Conservation (phyloP, 2,329 filamentous ascomycete genomes). For the Paraconiothyrium sp. region DNA sequence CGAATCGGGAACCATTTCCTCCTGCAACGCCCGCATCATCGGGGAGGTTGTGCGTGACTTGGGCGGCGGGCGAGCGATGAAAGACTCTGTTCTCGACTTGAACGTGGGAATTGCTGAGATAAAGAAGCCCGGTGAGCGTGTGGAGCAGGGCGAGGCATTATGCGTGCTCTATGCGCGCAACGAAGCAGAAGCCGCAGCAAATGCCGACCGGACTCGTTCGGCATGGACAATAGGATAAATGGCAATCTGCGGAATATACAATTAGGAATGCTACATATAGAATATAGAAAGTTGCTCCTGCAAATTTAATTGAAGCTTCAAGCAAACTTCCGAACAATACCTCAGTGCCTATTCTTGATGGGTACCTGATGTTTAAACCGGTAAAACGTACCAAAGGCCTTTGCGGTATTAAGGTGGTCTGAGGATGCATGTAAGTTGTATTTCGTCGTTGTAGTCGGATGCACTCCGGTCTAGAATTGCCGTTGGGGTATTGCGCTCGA, state of each 20-base stretch:
- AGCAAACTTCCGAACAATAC: too few species aligned
- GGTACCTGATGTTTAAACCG: too few species aligned
- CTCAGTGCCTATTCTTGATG: neutral
- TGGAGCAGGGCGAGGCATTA: neutral
- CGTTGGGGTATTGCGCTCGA: neutral
- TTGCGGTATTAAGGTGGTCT: neutral
- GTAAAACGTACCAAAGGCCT: neutral
- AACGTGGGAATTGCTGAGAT: slow-evolving; percentile 1
- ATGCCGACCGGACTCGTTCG: neutral
- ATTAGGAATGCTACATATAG: neutral
- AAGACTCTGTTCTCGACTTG: slow-evolving; percentile 6
- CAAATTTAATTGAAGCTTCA: neutral
- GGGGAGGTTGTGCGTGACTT: slow-evolving; percentile 2
- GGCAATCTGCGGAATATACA: neutral
- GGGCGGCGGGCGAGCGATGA: neutral
- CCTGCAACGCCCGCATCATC: neutral
- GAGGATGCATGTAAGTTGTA: too few species aligned
- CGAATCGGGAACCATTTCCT: neutral
- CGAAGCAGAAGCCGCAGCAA: neutral
- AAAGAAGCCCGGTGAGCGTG: slow-evolving; percentile 2
- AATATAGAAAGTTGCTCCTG: neutral
- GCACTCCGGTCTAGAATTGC: neutral
- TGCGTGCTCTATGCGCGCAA: slow-evolving; percentile 2
- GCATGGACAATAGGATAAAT: neutral
- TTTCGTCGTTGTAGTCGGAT: neutral